Evolutionary conservation across 2,329 filamentous ascomycete genomes (phyloP).

Genomic region (Ophiostoma angusticollis): DNA sequence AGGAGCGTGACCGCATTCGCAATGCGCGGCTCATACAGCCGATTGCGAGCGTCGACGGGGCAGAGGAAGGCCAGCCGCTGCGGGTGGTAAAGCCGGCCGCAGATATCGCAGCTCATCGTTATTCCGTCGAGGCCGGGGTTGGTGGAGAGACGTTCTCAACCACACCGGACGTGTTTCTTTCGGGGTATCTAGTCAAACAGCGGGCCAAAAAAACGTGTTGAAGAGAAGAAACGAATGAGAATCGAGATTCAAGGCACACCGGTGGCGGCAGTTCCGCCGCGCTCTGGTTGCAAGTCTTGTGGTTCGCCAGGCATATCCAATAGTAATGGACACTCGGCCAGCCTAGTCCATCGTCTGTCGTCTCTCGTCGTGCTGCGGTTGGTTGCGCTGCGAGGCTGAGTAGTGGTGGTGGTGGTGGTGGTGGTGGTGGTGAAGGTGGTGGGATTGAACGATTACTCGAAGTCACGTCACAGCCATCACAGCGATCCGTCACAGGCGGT

Average conservation of each 20-base stretch:
- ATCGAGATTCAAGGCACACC: background rate
- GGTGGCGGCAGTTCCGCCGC: constrained; percentile 2
- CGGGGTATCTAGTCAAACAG: background rate
- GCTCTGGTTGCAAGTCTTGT: background rate
- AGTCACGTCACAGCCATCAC: constrained; percentile 10
- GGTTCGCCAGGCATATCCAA: constrained; percentile 5
- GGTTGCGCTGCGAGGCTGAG: too few relatives aligned
- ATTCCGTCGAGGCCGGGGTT: background rate
- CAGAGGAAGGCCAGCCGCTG: constrained; percentile 53
- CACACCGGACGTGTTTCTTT: too few relatives aligned
- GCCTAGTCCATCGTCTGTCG: background rate
- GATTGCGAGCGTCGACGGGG: constrained; percentile 55
- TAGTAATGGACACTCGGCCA: background rate
- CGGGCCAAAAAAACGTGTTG: too few relatives aligned
- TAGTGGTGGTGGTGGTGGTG: too few relatives aligned
- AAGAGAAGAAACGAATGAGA: background rate
- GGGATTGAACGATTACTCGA: too few relatives aligned
- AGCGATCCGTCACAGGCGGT: constrained; percentile 6
- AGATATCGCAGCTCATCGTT: constrained; percentile 59
- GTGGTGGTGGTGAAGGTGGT: too few relatives aligned
- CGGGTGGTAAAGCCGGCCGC: constrained; percentile 41
- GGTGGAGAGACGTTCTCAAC: background rate
- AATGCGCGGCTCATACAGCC: constrained; percentile 52
- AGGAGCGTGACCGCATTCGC: constrained; percentile 46
- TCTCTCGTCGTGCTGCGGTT: too few relatives aligned